Evolutionary conservation across 768 basidiomycete species (phyloP), one percentile per base, ranked within the genome.

Genomic region (Leucosporidium scottii): DNA sequence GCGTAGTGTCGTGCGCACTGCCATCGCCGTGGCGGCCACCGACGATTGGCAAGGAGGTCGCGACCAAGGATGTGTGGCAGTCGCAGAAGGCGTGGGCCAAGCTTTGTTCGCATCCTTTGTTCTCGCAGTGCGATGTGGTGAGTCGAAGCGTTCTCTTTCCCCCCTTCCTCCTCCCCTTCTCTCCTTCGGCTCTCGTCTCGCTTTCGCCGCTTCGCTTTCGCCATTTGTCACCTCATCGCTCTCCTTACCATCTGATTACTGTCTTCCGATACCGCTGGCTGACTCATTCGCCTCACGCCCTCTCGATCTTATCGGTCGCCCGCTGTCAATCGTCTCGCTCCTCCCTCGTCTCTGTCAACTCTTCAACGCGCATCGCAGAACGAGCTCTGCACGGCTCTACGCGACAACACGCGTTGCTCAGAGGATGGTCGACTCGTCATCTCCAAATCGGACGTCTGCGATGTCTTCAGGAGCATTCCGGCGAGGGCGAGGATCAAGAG

Each of bases 21-120:
- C 72, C 72, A 23, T 55, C 66, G 25, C 72, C 72, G 17, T 73
- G 72, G 72, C 36, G 72, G 4, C 72, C 72, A 44, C 69, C 69
- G 3, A 49, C 67, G 44, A 27, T 60, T 23, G 56, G 53, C 25
- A 25, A 31, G 6, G 72, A 65, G 25, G 21, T 50, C 18, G 18
- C 12, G 28, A 21, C 8, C 47, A 66, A 67, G 64, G 36, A 73
- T 39, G n/a, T 64, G 13, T 70, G 69, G 72, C 53, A 63, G 28
- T 65, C 64, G 21, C 54, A 66, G 36, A 65, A 67, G 62, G 67
- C 66, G 34, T 73, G 72, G 72, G 69, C 66, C 10, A 73, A 73
- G 67, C 54, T 73, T 21, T 49, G 51, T 25, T 57, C 50, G 36
- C 72, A 73, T 28, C 72, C 72, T 36, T 39, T 68, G 23, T 73